These are phyloP conservation scores for Cyclotella kingstonii DNA, from an alignment of 108 stramenopile genomes.

Conservation along the genomic window DNA sequence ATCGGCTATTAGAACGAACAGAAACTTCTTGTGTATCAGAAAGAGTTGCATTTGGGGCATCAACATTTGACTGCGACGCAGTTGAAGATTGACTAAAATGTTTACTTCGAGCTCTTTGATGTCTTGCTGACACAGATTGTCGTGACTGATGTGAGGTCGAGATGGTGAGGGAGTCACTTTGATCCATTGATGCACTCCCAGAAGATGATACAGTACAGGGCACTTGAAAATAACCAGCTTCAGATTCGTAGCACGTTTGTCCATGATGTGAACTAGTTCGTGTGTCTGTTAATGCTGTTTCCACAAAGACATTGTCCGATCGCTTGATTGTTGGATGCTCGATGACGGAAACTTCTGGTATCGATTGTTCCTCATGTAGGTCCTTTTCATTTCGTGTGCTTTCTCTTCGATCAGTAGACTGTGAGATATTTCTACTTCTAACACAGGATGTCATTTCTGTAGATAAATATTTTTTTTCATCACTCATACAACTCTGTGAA, in stretches of 20 bases:
- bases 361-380: neutral
- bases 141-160: neutral
- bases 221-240: neutral
- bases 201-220: neutral
- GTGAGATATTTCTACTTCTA: too few species aligned
- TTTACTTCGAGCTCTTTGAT: slow-evolving; percentile 5
- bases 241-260: too few species aligned
- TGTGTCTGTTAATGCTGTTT: too few species aligned
- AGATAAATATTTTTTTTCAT: too few species aligned
- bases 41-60: neutral
- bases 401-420: too few species aligned
- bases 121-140: neutral
- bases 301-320: too few species aligned
- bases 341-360: neutral
- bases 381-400: neutral
- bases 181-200: neutral
- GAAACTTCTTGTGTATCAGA: neutral
- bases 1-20: neutral
- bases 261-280: too few species aligned
- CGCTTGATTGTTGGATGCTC: too few species aligned
- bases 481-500: neutral
- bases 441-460: too few species aligned
- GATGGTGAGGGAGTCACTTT: neutral
- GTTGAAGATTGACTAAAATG: neutral
- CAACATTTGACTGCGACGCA: neutral